phyloP scores from a whole-genome alignment of 1,284 basidiomycete genomes.

The Fomitopsis pinicola region DNA sequence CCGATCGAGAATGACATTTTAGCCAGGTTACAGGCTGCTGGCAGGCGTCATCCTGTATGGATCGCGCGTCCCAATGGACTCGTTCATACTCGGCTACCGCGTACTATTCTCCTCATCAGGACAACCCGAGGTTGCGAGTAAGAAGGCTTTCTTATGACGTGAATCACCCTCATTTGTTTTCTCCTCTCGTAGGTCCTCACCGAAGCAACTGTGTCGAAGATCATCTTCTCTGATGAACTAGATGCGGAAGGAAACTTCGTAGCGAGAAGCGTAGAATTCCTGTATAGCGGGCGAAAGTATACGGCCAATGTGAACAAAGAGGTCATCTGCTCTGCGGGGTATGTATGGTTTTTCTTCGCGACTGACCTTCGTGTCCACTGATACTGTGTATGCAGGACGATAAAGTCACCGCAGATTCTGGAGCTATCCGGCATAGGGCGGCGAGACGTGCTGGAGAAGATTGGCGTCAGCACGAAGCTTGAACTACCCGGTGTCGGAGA shows the following conservation, averaged over 20 bases:
- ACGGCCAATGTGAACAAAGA: slow-evolving; percentile 23
- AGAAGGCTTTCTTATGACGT: too few relatives aligned
- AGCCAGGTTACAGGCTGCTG: too few relatives aligned
- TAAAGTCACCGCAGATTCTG: slow-evolving; percentile 44
- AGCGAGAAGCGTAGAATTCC: slow-evolving; percentile 84
- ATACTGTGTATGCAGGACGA: slow-evolving; percentile 14
- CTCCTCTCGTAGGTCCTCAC: slow-evolving; percentile 16
- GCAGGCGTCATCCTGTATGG: slow-evolving; percentile 7
- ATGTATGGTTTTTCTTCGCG: slow-evolving; percentile 1
- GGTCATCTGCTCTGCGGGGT: slow-evolving; percentile 40
- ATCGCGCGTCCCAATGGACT: slow-evolving; percentile 23
- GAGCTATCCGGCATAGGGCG: slow-evolving; percentile 49
- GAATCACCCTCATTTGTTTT: not conserved
- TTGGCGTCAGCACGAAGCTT: slow-evolving; percentile 35
- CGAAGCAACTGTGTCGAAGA: slow-evolving; percentile 11
- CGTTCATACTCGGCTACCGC: slow-evolving; percentile 26
- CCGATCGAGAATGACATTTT: too few relatives aligned
- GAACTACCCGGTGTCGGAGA: slow-evolving; percentile 45
- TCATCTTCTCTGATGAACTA: slow-evolving; percentile 40
- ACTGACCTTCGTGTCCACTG: not conserved
- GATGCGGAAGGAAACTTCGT: slow-evolving; percentile 91
- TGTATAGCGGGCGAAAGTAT: slow-evolving; percentile 61
- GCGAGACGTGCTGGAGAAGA: slow-evolving; percentile 31
- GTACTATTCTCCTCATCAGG: not conserved
- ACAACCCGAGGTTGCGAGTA: too few relatives aligned